Percentiles rank a stretch among this genome's conserved stretches.
Conservation (phyloP, 257 asterid species). For the Solanum piurae region DNA sequence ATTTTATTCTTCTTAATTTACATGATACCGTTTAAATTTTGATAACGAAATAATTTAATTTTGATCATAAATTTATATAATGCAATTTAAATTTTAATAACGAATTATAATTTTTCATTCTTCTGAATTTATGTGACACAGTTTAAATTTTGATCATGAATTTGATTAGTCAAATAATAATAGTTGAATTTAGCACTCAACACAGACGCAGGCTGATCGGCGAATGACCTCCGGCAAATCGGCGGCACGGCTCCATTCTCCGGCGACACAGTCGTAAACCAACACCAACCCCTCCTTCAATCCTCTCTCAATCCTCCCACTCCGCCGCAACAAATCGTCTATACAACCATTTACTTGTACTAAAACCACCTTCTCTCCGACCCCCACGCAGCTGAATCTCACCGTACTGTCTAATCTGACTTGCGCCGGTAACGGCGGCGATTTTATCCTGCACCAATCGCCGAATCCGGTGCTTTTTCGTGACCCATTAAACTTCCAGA, state of each 20-base stretch:
- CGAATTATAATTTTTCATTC: rapidly evolving
- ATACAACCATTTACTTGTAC: constrained; percentile 76
- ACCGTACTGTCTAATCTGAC: constrained; percentile 74
- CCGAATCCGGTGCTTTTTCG: constrained; percentile 37
- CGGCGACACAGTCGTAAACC: constrained; percentile 45
- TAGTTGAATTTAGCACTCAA: constrained; percentile 30
- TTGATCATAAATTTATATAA: too few relatives aligned
- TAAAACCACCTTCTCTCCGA: constrained; percentile 53
- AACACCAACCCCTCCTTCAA: constrained; percentile 59
- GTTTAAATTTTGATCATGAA: background rate
- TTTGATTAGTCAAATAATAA: background rate
- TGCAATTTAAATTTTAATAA: too few relatives aligned
- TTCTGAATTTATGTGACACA: background rate
- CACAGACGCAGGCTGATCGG: constrained; percentile 93
- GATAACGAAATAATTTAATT: too few relatives aligned
- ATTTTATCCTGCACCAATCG: constrained; percentile 58
- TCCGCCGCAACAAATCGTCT: constrained; percentile 58
- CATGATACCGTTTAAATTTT: too few relatives aligned
- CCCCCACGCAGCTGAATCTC: constrained; percentile 68
- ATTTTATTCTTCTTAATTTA: too few relatives aligned
- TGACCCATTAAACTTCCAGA: constrained; percentile 58
- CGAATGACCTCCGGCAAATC: constrained; percentile 69
- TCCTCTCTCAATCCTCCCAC: constrained; percentile 64
- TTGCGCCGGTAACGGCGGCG: constrained; percentile 83
- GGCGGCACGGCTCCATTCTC: constrained; percentile 64